Conservation (phyloP, 768 basidiomycete genomes). For the Pilatotrama ljubarskyi region DNA sequence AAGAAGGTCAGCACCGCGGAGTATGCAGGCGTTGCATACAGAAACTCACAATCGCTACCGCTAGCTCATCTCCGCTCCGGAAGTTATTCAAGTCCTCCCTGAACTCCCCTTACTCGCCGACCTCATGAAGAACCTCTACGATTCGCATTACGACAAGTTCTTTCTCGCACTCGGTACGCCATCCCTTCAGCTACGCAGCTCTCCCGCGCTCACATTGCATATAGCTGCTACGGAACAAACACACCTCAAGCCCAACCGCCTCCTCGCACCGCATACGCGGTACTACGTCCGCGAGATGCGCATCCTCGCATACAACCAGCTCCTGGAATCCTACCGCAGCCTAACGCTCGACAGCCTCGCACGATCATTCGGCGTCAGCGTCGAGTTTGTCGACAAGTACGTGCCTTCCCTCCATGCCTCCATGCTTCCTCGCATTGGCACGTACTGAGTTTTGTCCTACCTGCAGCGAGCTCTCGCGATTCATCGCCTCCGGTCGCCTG, state of each 20-base stretch:
- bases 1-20: constrained; percentile 61
- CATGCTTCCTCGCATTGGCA: background rate
- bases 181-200: background rate
- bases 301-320: constrained; percentile 87
- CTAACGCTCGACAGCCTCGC: constrained; percentile 87
- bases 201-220: constrained; percentile 1
- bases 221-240: constrained; percentile 86
- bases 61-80: constrained; percentile 82
- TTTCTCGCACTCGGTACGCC: constrained; percentile 80
- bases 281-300: constrained; percentile 96
- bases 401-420: constrained; percentile 31
- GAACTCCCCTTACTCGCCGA: constrained; percentile 82
- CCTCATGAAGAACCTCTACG: constrained; percentile 84
- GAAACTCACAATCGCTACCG: background rate
- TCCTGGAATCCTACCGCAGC: constrained; percentile 89
- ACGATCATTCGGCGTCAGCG: constrained; percentile 85
- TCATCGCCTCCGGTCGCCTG: constrained; percentile 85
- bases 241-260: constrained; percentile 82
- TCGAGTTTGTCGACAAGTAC: constrained; percentile 84
- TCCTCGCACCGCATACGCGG: constrained; percentile 82
- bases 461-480: constrained; percentile 83
- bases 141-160: constrained; percentile 93
- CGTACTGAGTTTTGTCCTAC: background rate
- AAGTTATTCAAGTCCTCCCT: constrained; percentile 83
- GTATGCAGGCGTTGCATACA: background rate